Conservation (phyloP, 2,329 filamentous ascomycete species). For the Alternaria angustiovoidea region DNA sequence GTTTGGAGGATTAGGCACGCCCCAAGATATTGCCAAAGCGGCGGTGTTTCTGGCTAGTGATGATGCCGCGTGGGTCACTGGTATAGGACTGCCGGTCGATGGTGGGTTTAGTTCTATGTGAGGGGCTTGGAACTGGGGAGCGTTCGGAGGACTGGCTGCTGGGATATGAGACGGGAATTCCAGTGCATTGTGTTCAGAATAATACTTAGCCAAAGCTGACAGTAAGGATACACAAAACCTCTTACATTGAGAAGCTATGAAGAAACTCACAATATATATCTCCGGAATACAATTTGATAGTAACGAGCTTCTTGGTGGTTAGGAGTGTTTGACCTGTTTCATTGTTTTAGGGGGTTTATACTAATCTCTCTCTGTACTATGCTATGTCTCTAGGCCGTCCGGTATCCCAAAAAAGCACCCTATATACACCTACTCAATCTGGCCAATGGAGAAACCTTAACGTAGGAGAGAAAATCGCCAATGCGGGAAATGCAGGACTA, state of each 20-base stretch:
- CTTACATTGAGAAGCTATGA: no score
- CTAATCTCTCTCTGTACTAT: conserved; percentile 5
- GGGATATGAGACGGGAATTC: background rate
- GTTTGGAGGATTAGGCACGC: conserved; percentile 40
- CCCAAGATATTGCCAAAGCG: conserved; percentile 47
- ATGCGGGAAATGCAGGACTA: conserved; percentile 1
- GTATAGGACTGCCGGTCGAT: conserved; percentile 56
- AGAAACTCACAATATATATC: no score
- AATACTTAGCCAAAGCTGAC: no score
- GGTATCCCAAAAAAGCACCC: background rate
- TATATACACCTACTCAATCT: background rate
- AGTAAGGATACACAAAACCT: no score
- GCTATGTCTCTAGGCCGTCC: conserved; percentile 1
- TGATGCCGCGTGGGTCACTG: conserved; percentile 58
- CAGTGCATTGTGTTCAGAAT: background rate
- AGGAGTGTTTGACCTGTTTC: conserved; percentile 5
- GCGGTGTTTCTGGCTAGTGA: conserved; percentile 59
- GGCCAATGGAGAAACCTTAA: background rate
- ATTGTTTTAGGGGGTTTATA: conserved; percentile 2
- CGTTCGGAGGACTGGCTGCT: background rate
- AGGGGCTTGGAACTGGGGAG: background rate
- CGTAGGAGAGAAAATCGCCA: conserved; percentile 2
- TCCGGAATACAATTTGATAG: background rate
- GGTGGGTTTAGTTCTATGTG: conserved; percentile 53
- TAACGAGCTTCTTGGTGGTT: background rate